Evolutionary conservation across 352 stramenopile species (phyloP).

Genomic region (Blastocystis sp.): DNA sequence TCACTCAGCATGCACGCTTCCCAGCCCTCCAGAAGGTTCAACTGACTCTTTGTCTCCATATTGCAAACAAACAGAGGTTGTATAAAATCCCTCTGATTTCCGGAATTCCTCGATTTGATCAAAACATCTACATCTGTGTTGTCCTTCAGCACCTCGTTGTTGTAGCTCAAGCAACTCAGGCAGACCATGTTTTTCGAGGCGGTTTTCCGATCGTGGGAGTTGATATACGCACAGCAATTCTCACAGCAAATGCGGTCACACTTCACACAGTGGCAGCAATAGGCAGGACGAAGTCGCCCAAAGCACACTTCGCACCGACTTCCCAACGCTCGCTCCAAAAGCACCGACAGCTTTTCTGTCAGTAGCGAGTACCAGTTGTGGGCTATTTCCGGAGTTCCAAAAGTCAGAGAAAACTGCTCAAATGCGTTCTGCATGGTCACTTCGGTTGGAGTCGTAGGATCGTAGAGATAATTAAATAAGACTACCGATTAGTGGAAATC

Average conservation of each 20-base stretch:
- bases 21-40: conserved; percentile 25
- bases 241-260: conserved; percentile 48
- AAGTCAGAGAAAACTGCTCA: conserved; percentile 6
- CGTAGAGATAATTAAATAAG: conserved; percentile 27
- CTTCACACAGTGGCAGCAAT: conserved; percentile 52
- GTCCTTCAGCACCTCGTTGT: not conserved
- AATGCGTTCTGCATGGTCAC: conserved; percentile 1
- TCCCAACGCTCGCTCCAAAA: not conserved
- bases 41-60: not conserved
- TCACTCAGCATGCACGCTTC: conserved; percentile 24
- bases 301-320: conserved; percentile 26
- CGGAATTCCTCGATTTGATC: not conserved
- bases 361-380: not conserved
- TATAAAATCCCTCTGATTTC: not conserved
- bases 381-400: not conserved
- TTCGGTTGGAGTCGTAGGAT: not conserved
- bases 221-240: conserved; percentile 47
- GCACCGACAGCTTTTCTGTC: not conserved
- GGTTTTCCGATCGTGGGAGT: conserved; percentile 8
- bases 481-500: not conserved
- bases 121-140: not conserved
- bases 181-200: conserved; percentile 38
- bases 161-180: not conserved
- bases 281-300: conserved; percentile 6
- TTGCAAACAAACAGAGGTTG: conserved; percentile 47